Conservation (phyloP, 2,329 filamentous ascomycete species). For the Sporothrix inflata region DNA sequence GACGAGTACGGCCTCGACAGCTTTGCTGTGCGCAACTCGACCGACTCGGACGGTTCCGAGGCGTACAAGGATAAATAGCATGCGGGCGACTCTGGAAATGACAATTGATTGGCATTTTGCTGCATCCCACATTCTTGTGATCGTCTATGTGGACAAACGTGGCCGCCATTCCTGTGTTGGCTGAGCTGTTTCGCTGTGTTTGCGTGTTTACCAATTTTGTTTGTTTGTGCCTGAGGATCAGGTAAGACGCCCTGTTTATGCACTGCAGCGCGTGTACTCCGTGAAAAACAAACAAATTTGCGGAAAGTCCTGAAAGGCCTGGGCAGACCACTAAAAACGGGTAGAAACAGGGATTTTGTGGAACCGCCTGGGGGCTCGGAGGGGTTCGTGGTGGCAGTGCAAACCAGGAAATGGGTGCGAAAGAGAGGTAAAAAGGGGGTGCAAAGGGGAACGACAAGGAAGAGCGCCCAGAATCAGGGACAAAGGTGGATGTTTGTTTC, state of each 20-base stretch:
- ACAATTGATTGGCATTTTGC: not conserved
- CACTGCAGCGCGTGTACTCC: not conserved
- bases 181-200: not conserved
- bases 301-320: not conserved
- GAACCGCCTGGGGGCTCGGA: not conserved
- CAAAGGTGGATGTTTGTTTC: constrained; percentile 15
- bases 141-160: not conserved
- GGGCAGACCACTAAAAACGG: not conserved
- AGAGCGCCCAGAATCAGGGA: not conserved
- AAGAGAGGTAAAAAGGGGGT: not conserved
- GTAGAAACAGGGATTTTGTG: constrained; percentile 3
- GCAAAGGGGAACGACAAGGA: not conserved
- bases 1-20: constrained; percentile 5
- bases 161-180: not conserved
- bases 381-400: constrained; percentile 19
- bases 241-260: not conserved
- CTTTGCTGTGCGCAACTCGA: constrained; percentile 2
- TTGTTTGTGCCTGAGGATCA: not conserved
- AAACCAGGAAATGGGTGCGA: not conserved
- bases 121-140: not conserved
- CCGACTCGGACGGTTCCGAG: not conserved
- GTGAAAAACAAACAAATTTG: not conserved
- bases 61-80: constrained; percentile 2
- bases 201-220: not conserved
- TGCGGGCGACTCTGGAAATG: not conserved